Evolutionary conservation across 768 basidiomycete genomes (phyloP).

Genomic region (Mycena vulgaris): DNA sequence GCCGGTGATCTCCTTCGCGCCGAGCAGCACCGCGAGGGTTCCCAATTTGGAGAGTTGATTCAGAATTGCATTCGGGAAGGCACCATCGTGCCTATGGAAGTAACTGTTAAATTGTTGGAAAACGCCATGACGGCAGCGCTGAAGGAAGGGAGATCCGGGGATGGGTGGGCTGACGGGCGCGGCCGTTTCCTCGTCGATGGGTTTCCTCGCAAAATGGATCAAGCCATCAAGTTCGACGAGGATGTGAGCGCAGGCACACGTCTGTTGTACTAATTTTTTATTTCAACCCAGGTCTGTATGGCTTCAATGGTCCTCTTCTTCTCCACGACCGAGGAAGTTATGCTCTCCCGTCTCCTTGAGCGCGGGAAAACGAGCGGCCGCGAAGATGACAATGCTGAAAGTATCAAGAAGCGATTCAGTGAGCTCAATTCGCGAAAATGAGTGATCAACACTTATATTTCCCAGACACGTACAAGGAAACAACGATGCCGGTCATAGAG

Average conservation of each 20-base stretch:
- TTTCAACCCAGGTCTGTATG: slow-evolving; percentile 74
- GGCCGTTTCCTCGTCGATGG: slow-evolving; percentile 97
- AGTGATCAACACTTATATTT: neutral
- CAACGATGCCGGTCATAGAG: slow-evolving; percentile 95
- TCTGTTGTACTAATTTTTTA: slow-evolving; percentile 8
- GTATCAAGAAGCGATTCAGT: slow-evolving; percentile 98
- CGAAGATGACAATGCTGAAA: slow-evolving; percentile 96
- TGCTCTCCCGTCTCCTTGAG: slow-evolving; percentile 88
- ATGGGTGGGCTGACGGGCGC: slow-evolving; percentile 77
- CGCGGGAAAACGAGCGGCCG: slow-evolving; percentile 95
- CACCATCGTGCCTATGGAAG: slow-evolving; percentile 95
- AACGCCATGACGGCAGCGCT: slow-evolving; percentile 88
- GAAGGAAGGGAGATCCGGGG: slow-evolving; percentile 54
- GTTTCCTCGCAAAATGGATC: slow-evolving; percentile 99
- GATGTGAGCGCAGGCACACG: slow-evolving; percentile 63
- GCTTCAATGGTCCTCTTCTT: slow-evolving; percentile 90
- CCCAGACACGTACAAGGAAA: slow-evolving; percentile 85
- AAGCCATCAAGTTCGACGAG: slow-evolving; percentile 92
- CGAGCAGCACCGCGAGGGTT: slow-evolving; percentile 91
- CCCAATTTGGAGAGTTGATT: slow-evolving; percentile 88
- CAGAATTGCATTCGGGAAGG: slow-evolving; percentile 92
- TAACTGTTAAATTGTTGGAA: slow-evolving; percentile 95
- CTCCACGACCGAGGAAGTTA: slow-evolving; percentile 88
- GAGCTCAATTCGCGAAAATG: slow-evolving; percentile 45
- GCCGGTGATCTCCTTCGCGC: slow-evolving; percentile 98